These are phyloP conservation scores for Paratinospora sagittata DNA, from an alignment of 164 flowering plant genomes.

Conservation along the genomic window DNA sequence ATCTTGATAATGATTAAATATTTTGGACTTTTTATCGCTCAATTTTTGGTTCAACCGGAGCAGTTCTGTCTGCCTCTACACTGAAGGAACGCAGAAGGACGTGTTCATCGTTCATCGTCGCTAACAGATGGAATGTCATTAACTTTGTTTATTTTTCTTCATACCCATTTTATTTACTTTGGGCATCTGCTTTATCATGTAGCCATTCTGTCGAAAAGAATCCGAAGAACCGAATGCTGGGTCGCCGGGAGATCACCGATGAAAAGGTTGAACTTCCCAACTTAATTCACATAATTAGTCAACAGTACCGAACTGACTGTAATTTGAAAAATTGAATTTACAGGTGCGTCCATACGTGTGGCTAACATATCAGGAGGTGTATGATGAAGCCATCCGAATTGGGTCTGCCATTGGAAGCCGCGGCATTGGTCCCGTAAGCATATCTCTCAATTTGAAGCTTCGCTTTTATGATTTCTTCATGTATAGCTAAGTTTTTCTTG, in stretches of 20 bases:
- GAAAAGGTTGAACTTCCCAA: conserved; percentile 42
- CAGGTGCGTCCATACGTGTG: conserved; percentile 78
- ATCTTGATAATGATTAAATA: neutral
- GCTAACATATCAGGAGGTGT: conserved; percentile 71
- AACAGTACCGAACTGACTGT: neutral
- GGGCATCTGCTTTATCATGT: conserved; percentile 9
- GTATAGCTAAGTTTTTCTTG: neutral
- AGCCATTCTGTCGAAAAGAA: conserved; percentile 53
- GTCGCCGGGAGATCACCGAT: conserved; percentile 53
- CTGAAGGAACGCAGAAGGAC: neutral
- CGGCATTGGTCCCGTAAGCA: conserved; percentile 69
- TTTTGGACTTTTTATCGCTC: too few relatives aligned
- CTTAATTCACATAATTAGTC: too few relatives aligned
- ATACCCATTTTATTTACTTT: neutral
- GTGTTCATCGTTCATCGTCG: neutral
- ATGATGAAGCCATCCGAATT: conserved; percentile 48
- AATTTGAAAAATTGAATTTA: conserved; percentile 1
- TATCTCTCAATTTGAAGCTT: neutral
- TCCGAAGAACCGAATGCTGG: conserved; percentile 62
- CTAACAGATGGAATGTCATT: neutral
- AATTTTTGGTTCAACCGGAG: neutral
- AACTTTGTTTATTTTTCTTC: neutral
- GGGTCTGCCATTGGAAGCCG: conserved; percentile 77
- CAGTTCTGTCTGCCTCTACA: neutral
- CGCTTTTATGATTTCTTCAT: neutral